A percentile compares a stretch with the other conserved stretches of the same genome.
Conservation (phyloP, 768 basidiomycete species). For the Royoungia palumana region DNA sequence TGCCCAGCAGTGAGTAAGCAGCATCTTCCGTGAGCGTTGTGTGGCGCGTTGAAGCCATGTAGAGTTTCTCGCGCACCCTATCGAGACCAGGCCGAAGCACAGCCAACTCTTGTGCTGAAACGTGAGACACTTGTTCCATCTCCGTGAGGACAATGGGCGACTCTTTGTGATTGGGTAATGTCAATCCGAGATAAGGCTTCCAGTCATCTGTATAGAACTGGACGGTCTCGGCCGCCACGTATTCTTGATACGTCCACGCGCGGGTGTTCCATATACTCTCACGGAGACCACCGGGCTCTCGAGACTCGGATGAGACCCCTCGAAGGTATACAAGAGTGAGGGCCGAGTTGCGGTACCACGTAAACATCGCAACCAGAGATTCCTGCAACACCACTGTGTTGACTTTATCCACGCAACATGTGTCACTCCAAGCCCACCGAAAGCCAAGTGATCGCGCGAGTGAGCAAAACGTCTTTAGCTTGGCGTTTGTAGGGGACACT, state of each 20-base stretch:
- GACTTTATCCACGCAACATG: constrained; percentile 6
- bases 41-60: not conserved
- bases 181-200: constrained; percentile 7
- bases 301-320: not conserved
- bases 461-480: constrained; percentile 6
- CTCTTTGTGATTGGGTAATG: not conserved
- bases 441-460: constrained; percentile 2
- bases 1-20: not conserved
- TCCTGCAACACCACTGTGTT: constrained; percentile 7
- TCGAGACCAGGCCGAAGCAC: no score
- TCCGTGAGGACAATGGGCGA: not conserved
- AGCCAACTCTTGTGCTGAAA: no score
- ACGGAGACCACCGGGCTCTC: not conserved
- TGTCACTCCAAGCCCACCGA: constrained; percentile 17
- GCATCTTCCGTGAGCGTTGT: not conserved
- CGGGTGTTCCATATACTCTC: constrained; percentile 11
- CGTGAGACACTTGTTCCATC: not conserved
- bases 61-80: no score
- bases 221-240: constrained; percentile 5
- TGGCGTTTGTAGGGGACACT: not conserved
- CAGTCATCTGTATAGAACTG: constrained; percentile 12
- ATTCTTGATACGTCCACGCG: constrained; percentile 3
- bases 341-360: constrained; percentile 5
- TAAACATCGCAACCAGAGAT: constrained; percentile 15
- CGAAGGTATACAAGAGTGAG: constrained; percentile 13